These are phyloP conservation scores for Trichocladium uniseriatum DNA, from an alignment of 495 filamentous ascomycete genomes.

Conservation along the genomic window DNA sequence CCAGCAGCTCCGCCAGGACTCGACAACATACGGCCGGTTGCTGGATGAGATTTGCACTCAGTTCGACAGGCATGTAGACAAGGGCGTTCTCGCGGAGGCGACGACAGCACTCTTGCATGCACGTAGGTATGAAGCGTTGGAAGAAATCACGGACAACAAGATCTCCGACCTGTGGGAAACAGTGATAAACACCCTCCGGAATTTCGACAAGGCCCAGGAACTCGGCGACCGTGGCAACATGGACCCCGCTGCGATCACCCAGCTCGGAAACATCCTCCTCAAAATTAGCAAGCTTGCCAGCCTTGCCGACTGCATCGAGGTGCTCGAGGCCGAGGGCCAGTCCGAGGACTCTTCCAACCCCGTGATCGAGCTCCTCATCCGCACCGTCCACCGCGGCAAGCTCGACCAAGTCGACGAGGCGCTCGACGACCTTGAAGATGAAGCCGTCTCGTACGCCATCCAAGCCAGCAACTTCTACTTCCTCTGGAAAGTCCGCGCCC, in stretches of 20 bases:
- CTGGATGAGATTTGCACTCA: slow-evolving; percentile 91
- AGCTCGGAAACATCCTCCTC: slow-evolving; percentile 68
- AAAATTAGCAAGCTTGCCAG: slow-evolving; percentile 76
- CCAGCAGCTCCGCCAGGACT: slow-evolving; percentile 78
- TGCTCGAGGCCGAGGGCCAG: slow-evolving; percentile 57
- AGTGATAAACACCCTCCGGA: slow-evolving; percentile 57
- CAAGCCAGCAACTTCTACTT: slow-evolving; percentile 76
- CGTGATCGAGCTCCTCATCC: slow-evolving; percentile 60
- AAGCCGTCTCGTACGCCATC: slow-evolving; percentile 62
- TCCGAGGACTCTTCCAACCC: slow-evolving; percentile 33
- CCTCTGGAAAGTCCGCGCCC: slow-evolving; percentile 74
- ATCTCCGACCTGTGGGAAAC: slow-evolving; percentile 79
- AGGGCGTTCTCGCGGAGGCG: slow-evolving; percentile 76
- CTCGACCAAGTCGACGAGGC: slow-evolving; percentile 54
- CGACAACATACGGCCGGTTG: slow-evolving; percentile 67
- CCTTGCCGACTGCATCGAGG: slow-evolving; percentile 63
- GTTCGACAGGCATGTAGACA: slow-evolving; percentile 81
- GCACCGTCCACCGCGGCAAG: slow-evolving; percentile 56
- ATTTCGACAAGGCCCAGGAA: slow-evolving; percentile 58
- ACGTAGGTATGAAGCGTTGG: slow-evolving; percentile 72
- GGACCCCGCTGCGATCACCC: slow-evolving; percentile 49
- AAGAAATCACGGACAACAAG: slow-evolving; percentile 73
- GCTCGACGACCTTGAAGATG: slow-evolving; percentile 59
- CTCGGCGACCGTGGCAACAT: slow-evolving; percentile 54
- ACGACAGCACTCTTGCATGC: slow-evolving; percentile 76